phyloP scores from a whole-genome alignment of 1,284 basidiomycete species.

The Sanghuangporus baumii region DNA sequence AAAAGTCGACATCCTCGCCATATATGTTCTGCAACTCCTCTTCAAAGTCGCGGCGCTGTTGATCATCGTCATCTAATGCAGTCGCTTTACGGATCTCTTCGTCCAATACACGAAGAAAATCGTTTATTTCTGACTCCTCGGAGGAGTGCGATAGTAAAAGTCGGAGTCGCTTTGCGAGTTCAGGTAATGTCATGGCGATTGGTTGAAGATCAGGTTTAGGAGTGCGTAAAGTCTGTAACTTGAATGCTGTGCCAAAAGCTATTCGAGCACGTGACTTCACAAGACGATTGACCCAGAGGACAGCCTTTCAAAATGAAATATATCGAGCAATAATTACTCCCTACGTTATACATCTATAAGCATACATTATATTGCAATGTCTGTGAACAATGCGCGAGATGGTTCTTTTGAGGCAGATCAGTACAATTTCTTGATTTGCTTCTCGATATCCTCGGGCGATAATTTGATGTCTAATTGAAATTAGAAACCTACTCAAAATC shows the following conservation, averaged over 20 bases:
- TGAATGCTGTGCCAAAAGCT: no score
- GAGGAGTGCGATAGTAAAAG: background rate
- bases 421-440: slow-evolving; percentile 44
- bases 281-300: no score
- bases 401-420: background rate
- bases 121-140: background rate
- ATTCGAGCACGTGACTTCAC: no score
- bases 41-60: slow-evolving; percentile 47
- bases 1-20: slow-evolving; percentile 57
- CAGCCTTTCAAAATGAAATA: no score
- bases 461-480: slow-evolving; percentile 64
- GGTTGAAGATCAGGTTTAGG: background rate
- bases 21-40: slow-evolving; percentile 61
- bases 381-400: no score
- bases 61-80: slow-evolving; percentile 39
- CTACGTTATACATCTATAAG: no score
- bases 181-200: background rate
- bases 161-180: slow-evolving; percentile 13
- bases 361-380: no score
- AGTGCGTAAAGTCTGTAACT: background rate
- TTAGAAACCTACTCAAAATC: background rate
- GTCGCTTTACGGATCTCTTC: slow-evolving; percentile 45
- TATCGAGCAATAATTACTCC: no score
- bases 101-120: slow-evolving; percentile 46
- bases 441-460: slow-evolving; percentile 68